Conservation (phyloP, 305 asterid genomes). For the Fraxinus sp. region DNA sequence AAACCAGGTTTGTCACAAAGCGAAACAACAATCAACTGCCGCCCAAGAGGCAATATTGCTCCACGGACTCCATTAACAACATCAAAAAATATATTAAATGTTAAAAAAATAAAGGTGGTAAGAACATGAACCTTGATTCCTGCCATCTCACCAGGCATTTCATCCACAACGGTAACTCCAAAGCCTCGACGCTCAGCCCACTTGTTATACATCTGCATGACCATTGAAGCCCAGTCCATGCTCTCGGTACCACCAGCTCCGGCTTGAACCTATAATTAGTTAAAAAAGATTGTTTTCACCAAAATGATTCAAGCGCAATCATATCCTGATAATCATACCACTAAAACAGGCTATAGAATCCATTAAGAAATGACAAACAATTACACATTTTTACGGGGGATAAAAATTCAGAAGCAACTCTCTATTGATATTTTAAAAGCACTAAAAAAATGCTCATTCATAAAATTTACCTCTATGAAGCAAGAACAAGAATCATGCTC, state of each 20-base stretch:
- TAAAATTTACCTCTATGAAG: conserved; percentile 71
- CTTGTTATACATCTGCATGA: conserved; percentile 85
- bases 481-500: conserved; percentile 88
- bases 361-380: too few species aligned
- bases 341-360: too few species aligned
- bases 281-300: conserved; percentile 6
- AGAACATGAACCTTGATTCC: conserved; percentile 80
- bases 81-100: neutral
- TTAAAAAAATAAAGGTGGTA: neutral
- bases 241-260: conserved; percentile 99
- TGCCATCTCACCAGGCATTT: conserved; percentile 92
- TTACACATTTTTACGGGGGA: too few species aligned
- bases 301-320: neutral
- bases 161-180: conserved; percentile 77
- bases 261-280: conserved; percentile 73
- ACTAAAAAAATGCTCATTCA: conserved; percentile 1
- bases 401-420: neutral
- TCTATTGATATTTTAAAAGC: neutral
- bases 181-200: conserved; percentile 88
- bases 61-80: neutral
- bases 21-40: neutral
- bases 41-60: neutral
- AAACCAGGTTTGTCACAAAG: neutral
- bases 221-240: conserved; percentile 98
- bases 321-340: neutral